phyloP scores from a whole-genome alignment of 495 filamentous ascomycete genomes.

The Tuber calosporum region DNA sequence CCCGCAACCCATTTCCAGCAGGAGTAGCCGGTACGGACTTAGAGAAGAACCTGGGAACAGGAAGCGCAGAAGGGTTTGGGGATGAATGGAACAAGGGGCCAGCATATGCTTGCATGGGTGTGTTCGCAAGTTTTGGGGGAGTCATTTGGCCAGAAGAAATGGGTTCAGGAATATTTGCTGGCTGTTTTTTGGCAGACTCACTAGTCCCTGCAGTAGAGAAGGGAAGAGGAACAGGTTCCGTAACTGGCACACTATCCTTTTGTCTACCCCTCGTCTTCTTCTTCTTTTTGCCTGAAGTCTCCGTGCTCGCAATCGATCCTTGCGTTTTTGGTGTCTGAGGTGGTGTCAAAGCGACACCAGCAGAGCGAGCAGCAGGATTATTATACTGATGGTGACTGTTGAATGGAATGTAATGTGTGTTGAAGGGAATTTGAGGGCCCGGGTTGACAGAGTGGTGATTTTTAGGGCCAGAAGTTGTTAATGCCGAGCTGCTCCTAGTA shows the following conservation, averaged over 20 bases:
- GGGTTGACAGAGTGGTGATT: slow-evolving; percentile 21
- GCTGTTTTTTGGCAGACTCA: neutral
- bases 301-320: slow-evolving; percentile 13
- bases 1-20: slow-evolving; percentile 34
- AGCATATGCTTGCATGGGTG: slow-evolving; percentile 65
- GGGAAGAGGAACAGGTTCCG: neutral
- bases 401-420: slow-evolving; percentile 24
- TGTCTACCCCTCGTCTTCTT: slow-evolving; percentile 19
- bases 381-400: slow-evolving; percentile 15
- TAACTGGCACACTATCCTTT: neutral
- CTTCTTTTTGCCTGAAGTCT: slow-evolving; percentile 24
- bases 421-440: slow-evolving; percentile 14
- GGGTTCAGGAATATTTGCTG: neutral
- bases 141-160: slow-evolving; percentile 19
- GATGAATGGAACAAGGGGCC: slow-evolving; percentile 94
- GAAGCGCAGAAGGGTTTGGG: slow-evolving; percentile 83
- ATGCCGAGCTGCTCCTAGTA: slow-evolving; percentile 33
- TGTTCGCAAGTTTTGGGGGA: slow-evolving; percentile 19
- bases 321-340: slow-evolving; percentile 33
- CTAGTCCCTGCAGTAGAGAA: neutral
- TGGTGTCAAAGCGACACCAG: slow-evolving; percentile 17
- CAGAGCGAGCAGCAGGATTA: slow-evolving; percentile 18
- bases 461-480: slow-evolving; percentile 20
- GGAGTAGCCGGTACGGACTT: slow-evolving; percentile 64
- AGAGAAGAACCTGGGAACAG: slow-evolving; percentile 86